Conservation (phyloP, 495 filamentous ascomycete genomes). For the Platismatia glauca region DNA sequence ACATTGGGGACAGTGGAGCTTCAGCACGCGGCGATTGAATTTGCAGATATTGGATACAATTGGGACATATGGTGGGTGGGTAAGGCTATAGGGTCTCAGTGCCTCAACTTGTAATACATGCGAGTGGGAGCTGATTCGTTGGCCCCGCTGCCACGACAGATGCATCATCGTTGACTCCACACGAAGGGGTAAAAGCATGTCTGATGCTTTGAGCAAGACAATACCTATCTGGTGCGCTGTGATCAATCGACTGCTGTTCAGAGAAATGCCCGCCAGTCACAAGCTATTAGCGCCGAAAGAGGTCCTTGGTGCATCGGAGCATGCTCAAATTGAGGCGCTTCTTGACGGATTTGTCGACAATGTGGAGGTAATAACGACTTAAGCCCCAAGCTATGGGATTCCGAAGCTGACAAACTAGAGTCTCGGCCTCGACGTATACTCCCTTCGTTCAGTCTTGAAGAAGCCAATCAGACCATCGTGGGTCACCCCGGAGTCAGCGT, state of each 20-base stretch:
- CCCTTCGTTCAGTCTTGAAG: slow-evolving; percentile 30
- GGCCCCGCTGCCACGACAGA: slow-evolving; percentile 30
- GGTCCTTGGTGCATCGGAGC: slow-evolving; percentile 62
- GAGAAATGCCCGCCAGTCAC: slow-evolving; percentile 39
- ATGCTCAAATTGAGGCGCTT: slow-evolving; percentile 62
- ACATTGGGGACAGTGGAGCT: slow-evolving; percentile 80
- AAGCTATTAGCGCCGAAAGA: slow-evolving; percentile 55
- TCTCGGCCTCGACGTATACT: slow-evolving; percentile 41
- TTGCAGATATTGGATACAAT: slow-evolving; percentile 62
- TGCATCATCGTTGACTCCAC: slow-evolving; percentile 96
- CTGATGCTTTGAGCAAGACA: slow-evolving; percentile 88
- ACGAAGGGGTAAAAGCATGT: slow-evolving; percentile 84
- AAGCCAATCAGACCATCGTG: slow-evolving; percentile 59
- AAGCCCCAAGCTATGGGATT: not conserved
- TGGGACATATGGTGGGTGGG: slow-evolving; percentile 55
- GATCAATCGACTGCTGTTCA: slow-evolving; percentile 73
- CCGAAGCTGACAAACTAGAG: slow-evolving; percentile 24
- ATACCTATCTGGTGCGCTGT: slow-evolving; percentile 88
- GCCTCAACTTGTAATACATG: not conserved
- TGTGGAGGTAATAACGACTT: slow-evolving; percentile 39
- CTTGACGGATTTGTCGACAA: slow-evolving; percentile 58
- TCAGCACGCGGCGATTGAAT: slow-evolving; percentile 77
- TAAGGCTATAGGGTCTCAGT: slow-evolving; percentile 18
- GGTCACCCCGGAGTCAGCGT: slow-evolving; percentile 42
- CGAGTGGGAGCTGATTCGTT: not conserved